Evolutionary conservation across 1,284 basidiomycete genomes (phyloP).

Genomic region (Agaricales sp.): DNA sequence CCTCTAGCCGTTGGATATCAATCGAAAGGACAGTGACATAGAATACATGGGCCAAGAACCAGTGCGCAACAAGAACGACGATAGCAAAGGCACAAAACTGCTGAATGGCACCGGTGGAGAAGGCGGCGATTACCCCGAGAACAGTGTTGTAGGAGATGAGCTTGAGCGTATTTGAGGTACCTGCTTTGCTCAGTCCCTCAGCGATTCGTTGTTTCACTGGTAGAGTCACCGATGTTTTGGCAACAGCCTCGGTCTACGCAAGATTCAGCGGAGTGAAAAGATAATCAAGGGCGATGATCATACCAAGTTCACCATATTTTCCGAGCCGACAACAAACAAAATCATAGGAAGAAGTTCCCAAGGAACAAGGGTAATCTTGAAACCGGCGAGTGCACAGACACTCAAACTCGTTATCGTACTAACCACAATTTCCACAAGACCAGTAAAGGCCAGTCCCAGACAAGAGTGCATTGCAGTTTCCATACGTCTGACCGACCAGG

Average conservation of each 20-base stretch:
- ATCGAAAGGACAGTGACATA: slow-evolving; percentile 86
- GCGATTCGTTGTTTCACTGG: slow-evolving; percentile 91
- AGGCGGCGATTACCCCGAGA: slow-evolving; percentile 70
- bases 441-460: slow-evolving; percentile 89
- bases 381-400: slow-evolving; percentile 79
- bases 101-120: slow-evolving; percentile 74
- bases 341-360: slow-evolving; percentile 90
- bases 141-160: slow-evolving; percentile 82
- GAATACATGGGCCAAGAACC: slow-evolving; percentile 90
- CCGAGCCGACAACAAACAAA: slow-evolving; percentile 91
- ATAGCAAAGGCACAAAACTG: slow-evolving; percentile 94
- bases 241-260: slow-evolving; percentile 75
- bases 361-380: slow-evolving; percentile 80
- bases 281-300: slow-evolving; percentile 17
- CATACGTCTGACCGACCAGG: slow-evolving; percentile 69
- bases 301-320: slow-evolving; percentile 95
- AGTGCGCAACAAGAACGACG: slow-evolving; percentile 91
- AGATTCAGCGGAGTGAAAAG: slow-evolving; percentile 4
- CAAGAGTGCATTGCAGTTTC: slow-evolving; percentile 78
- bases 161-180: slow-evolving; percentile 87
- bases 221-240: slow-evolving; percentile 80
- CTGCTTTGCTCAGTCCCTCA: slow-evolving; percentile 78
- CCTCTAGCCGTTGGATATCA: slow-evolving; percentile 84
- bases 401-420: slow-evolving; percentile 91
- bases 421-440: slow-evolving; percentile 81